Evolutionary conservation across 2,329 filamentous ascomycete species (phyloP).

Genomic region (Aspergillus brunneoviolaceus): DNA sequence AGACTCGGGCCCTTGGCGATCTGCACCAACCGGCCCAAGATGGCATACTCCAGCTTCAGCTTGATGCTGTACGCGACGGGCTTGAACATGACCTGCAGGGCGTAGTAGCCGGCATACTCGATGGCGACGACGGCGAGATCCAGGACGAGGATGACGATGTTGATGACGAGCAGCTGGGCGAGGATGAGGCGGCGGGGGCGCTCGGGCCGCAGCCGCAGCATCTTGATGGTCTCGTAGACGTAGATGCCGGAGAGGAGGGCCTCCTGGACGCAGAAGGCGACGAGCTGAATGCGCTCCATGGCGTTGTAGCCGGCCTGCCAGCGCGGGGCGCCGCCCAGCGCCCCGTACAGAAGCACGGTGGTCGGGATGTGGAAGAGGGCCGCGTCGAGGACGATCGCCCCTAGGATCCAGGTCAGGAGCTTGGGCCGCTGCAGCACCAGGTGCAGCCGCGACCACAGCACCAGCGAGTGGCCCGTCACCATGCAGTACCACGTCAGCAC

Average conservation of each 20-base stretch:
- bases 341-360: conserved; percentile 40
- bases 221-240: conserved; percentile 50
- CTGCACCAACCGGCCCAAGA: conserved; percentile 48
- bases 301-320: conserved; percentile 31
- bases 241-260: conserved; percentile 51
- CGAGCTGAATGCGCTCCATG: conserved; percentile 53
- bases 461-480: conserved; percentile 46
- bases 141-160: conserved; percentile 48
- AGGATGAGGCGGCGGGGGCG: conserved; percentile 22
- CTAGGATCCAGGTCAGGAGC: conserved; percentile 35
- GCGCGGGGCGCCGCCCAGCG: conserved; percentile 10
- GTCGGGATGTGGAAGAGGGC: conserved; percentile 41
- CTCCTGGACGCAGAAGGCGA: conserved; percentile 55
- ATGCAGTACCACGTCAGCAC: conserved; percentile 42
- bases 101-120: conserved; percentile 40
- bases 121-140: conserved; percentile 45
- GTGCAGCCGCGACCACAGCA: conserved; percentile 48
- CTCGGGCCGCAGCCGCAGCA: conserved; percentile 35
- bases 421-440: conserved; percentile 36
- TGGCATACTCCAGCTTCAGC: conserved; percentile 57
- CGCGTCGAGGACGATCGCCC: conserved; percentile 43
- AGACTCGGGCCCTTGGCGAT: conserved; percentile 3
- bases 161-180: conserved; percentile 53
- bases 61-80: conserved; percentile 38
- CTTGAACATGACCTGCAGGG: conserved; percentile 43